Evolutionary conservation across 2,329 filamentous ascomycete genomes (phyloP).

Genomic region (Dichotomopilus funicola): DNA sequence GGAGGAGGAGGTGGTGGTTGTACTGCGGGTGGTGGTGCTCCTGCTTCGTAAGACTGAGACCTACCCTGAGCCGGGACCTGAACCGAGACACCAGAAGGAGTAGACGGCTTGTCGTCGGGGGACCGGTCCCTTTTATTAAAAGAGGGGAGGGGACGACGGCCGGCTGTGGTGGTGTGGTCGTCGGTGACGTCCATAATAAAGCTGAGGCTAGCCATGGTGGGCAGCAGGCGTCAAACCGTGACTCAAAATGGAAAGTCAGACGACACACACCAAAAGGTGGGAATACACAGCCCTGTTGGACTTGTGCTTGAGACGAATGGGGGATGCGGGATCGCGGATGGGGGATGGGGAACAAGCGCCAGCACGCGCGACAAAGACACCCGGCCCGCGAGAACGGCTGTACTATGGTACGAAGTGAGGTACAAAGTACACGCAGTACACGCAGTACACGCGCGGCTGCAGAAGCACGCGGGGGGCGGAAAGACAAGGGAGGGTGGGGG

Average conservation of each 20-base stretch:
- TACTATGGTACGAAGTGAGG: background rate
- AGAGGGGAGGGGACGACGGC: conserved; percentile 27
- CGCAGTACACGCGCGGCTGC: conserved; percentile 21
- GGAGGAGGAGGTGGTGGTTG: no score
- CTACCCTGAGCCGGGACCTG: no score
- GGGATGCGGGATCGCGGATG: conserved; percentile 18
- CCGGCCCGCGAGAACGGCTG: background rate
- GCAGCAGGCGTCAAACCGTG: conserved; percentile 22
- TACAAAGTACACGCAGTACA: conserved; percentile 19
- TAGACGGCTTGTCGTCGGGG: conserved; percentile 24
- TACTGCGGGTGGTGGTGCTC: no score
- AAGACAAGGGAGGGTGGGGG: conserved; percentile 9
- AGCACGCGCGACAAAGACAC: no score
- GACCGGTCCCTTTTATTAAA: conserved; percentile 40
- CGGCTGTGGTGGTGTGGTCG: conserved; percentile 35
- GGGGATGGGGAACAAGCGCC: no score
- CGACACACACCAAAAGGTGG: conserved; percentile 36
- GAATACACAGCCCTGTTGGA: conserved; percentile 40
- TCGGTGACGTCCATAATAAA: conserved; percentile 53
- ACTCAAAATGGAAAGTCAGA: conserved; percentile 36
- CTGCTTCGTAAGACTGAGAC: no score
- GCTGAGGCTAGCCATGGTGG: conserved; percentile 48
- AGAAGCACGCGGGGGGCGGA: conserved; percentile 11
- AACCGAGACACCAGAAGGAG: no score
- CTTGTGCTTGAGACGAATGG: conserved; percentile 26